Evolutionary conservation across 2,329 filamentous ascomycete genomes (phyloP), one percentile per base, ranked within the genome.

Genomic region (Botryotinia convoluta): DNA sequence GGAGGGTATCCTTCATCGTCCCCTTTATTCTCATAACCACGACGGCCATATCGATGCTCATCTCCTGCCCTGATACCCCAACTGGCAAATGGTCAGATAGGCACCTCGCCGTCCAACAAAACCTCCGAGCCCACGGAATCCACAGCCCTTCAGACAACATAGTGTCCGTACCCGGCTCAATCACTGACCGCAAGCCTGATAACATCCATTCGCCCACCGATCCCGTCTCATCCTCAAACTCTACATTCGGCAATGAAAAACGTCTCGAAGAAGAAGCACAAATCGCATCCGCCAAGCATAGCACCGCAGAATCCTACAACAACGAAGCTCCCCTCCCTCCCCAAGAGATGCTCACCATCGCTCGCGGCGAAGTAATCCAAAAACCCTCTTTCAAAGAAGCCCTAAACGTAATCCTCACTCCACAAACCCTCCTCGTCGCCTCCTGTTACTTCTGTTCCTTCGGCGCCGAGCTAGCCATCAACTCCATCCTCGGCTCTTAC

Each of bases 1-100:
- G 95, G 94, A 89, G 94, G 39, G 89, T 97, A 1, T 88, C 93
- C 4, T 97, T 97, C 81, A 85, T 97, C 75, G 91, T 97, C 9
- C 94, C 94, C 0, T 92, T 96, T 74, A 88, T 95, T 77, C 87
- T 95, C 76, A 91, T 95, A 81, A 85, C 91, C 20, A 79, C 82
- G 37, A 89, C 90, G 10, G 92, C 90, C 20, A 78, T 92, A n/a
- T 83, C 85, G 26, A 91, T 97, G 83, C 82, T 97, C 5, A 80
- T 94, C 37, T 83, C 93, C 22, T 95, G 93, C 79, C 89, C 92
- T 2, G 94, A 98, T 79, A 95, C 93, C 0, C 94, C 94, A 0
- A 92, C 89, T 0, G 94, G 95, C 48, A 90, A 89, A 76, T 97
- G 94, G 94, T 87, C 88, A 10, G 91, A 95, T 57, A 89, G 93